A percentile compares a stretch with the other conserved stretches of the same genome.
Evolutionary conservation across 2,329 filamentous ascomycete species (phyloP).

Genomic region (Aspergillus sp.): DNA sequence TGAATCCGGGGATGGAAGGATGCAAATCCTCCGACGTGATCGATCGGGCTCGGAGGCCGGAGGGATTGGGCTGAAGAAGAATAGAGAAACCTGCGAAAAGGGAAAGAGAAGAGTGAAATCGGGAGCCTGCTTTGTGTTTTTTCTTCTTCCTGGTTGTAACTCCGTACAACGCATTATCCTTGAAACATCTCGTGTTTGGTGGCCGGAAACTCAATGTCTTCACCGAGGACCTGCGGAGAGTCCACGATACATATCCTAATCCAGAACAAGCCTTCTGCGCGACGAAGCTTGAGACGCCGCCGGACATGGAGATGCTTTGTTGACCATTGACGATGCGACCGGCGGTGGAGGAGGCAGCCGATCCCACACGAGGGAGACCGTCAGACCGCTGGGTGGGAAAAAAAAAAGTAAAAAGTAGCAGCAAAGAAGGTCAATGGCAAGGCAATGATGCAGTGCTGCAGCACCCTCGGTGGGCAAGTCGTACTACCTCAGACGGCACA

Average conservation of each 20-base stretch:
- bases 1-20: background rate
- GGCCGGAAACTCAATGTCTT: background rate
- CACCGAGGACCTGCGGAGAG: background rate
- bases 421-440: background rate
- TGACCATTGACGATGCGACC: constrained; percentile 2
- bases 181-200: background rate
- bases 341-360: constrained; percentile 7
- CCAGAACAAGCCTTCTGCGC: constrained; percentile 18
- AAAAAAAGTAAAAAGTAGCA: background rate
- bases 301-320: constrained; percentile 4
- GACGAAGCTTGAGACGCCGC: constrained; percentile 13
- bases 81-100: too few species aligned
- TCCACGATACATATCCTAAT: constrained; percentile 5
- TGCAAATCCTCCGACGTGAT: background rate
- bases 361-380: background rate
- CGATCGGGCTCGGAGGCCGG: too few species aligned
- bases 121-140: background rate
- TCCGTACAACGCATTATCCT: background rate
- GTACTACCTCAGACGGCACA: background rate
- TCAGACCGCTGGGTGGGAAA: background rate
- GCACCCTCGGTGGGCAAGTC: too few species aligned
- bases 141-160: background rate
- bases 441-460: too few species aligned
- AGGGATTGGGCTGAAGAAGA: too few species aligned
- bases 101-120: background rate